Evolutionary conservation across 2,329 filamentous ascomycete species (phyloP).

Genomic region (Aspergillus pseudoviridinutans): DNA sequence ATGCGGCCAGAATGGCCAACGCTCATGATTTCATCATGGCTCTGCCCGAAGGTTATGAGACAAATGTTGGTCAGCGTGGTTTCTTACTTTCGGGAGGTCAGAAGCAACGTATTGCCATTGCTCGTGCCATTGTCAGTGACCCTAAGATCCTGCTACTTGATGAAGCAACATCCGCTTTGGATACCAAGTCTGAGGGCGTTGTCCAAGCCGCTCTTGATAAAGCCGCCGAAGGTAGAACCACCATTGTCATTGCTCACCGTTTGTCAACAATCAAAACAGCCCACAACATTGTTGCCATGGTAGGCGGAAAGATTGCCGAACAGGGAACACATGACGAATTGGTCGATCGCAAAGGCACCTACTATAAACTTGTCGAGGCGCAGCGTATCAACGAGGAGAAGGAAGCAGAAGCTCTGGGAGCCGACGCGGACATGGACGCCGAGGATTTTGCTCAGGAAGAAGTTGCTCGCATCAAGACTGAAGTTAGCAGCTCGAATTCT

Average conservation of each 20-base stretch:
- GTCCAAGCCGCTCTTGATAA: slow-evolving; percentile 90
- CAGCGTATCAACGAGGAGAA: slow-evolving; percentile 69
- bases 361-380: slow-evolving; percentile 80
- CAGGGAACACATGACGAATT: slow-evolving; percentile 84
- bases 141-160: slow-evolving; percentile 90
- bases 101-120: slow-evolving; percentile 95
- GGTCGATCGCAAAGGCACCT: slow-evolving; percentile 66
- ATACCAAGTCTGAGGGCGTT: slow-evolving; percentile 90
- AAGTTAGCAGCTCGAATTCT: slow-evolving; percentile 24
- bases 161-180: slow-evolving; percentile 88
- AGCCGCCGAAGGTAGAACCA: slow-evolving; percentile 81
- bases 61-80: slow-evolving; percentile 90
- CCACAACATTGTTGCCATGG: slow-evolving; percentile 95
- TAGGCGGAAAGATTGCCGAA: slow-evolving; percentile 78
- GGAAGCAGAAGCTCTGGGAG: slow-evolving; percentile 29
- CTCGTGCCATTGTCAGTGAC: slow-evolving; percentile 82
- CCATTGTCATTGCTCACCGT: slow-evolving; percentile 92
- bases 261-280: slow-evolving; percentile 91
- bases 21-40: slow-evolving; percentile 84
- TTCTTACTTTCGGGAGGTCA: slow-evolving; percentile 92
- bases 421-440: slow-evolving; percentile 23
- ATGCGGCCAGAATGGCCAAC: slow-evolving; percentile 86
- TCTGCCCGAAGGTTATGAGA: slow-evolving; percentile 86
- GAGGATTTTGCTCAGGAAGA: slow-evolving; percentile 24
- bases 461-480: slow-evolving; percentile 29